A percentile compares a stretch with the other conserved stretches of the same genome.
These are phyloP conservation scores for Thalassiosira oceanica DNA, from an alignment of 352 stramenopile species.

Conservation along the genomic window DNA sequence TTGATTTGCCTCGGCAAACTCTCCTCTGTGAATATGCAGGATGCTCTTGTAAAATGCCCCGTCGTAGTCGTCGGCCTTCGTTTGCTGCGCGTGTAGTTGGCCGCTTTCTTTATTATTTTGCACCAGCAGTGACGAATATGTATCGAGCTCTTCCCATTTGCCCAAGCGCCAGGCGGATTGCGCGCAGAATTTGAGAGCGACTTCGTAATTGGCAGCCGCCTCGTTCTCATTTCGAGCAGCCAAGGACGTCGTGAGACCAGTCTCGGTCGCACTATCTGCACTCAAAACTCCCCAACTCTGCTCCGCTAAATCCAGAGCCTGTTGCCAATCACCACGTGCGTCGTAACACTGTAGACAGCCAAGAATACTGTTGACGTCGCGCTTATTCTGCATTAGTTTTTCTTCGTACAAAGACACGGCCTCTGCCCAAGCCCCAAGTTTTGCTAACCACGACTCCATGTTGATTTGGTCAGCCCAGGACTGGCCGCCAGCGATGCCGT, in stretches of 20 bases:
- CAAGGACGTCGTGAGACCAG: slow-evolving; percentile 14
- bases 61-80: too few relatives aligned
- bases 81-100: too few relatives aligned
- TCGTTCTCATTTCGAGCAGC: slow-evolving; percentile 32
- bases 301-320: slow-evolving; percentile 87
- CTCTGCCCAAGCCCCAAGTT: slow-evolving; percentile 92
- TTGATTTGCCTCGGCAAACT: slow-evolving; percentile 88
- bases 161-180: slow-evolving; percentile 86
- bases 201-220: slow-evolving; percentile 54
- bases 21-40: slow-evolving; percentile 89
- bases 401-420: slow-evolving; percentile 91
- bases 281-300: slow-evolving; percentile 70
- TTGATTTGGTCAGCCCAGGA: slow-evolving; percentile 79
- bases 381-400: slow-evolving; percentile 79
- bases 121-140: slow-evolving; percentile 73
- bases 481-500: slow-evolving; percentile 66
- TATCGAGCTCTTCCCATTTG: slow-evolving; percentile 85
- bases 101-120: too few relatives aligned
- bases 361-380: slow-evolving; percentile 90
- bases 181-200: slow-evolving; percentile 79
- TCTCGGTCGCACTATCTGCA: slow-evolving; percentile 24
- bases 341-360: slow-evolving; percentile 97
- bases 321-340: slow-evolving; percentile 92
- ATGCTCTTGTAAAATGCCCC: slow-evolving; percentile 88
- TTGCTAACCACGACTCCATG: slow-evolving; percentile 95